phyloP scores from a whole-genome alignment of 768 basidiomycete genomes.

The Lentinus tigrinus region DNA sequence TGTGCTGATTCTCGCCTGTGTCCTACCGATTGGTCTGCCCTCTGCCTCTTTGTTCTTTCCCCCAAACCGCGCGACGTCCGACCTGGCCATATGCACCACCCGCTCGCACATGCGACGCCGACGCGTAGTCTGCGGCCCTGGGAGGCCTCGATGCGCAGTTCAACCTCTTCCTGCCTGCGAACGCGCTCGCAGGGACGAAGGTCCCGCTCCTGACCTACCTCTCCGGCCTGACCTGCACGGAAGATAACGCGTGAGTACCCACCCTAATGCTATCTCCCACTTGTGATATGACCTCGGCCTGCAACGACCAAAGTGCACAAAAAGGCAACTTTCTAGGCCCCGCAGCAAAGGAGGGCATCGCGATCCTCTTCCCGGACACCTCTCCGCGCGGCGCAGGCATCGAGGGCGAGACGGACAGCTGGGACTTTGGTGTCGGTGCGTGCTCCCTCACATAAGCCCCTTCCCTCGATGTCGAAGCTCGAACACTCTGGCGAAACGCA shows the following conservation, averaged over 20 bases:
- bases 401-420: slow-evolving; percentile 75
- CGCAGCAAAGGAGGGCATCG: slow-evolving; percentile 83
- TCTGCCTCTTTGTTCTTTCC: neutral
- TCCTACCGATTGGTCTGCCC: neutral
- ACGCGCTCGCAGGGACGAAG: slow-evolving; percentile 44
- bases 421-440: slow-evolving; percentile 87
- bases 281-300: neutral
- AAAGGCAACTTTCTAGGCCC: slow-evolving; percentile 92
- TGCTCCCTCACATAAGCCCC: neutral
- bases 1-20: too few relatives aligned
- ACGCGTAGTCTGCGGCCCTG: slow-evolving; percentile 61
- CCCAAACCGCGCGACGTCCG: slow-evolving; percentile 1
- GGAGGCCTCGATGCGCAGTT: slow-evolving; percentile 74
- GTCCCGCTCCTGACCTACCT: slow-evolving; percentile 81
- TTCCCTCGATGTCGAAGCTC: neutral
- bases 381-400: slow-evolving; percentile 90
- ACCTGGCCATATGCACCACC: too few relatives aligned
- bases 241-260: slow-evolving; percentile 82
- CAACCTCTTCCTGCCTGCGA: slow-evolving; percentile 84
- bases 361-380: slow-evolving; percentile 93
- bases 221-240: slow-evolving; percentile 85
- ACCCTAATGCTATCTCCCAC: neutral
- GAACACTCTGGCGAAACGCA: slow-evolving; percentile 12
- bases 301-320: slow-evolving; percentile 57
- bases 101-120: neutral